Conservation (phyloP, 129 eudicot species). For the Helichrysum umbraculigerum region DNA sequence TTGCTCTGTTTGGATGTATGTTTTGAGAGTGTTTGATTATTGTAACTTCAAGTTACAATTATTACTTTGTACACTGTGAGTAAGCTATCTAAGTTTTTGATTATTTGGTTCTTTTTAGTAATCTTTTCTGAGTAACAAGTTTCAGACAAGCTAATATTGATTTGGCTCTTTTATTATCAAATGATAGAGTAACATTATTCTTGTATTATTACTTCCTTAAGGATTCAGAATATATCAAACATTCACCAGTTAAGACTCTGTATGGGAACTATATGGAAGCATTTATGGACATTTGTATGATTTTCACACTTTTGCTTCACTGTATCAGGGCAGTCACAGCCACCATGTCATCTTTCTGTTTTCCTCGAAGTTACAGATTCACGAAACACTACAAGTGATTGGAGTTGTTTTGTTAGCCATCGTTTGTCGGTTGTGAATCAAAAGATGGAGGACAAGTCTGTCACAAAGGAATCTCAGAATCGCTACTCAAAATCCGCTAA, state of each 20-base stretch:
- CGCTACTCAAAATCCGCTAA: conserved; percentile 98
- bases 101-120: not conserved
- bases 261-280: conserved; percentile 15
- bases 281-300: conserved; percentile 24
- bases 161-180: not conserved
- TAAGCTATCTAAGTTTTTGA: not conserved
- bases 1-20: not conserved
- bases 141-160: not conserved
- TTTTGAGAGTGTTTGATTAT: conserved; percentile 13
- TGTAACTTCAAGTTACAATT: not conserved
- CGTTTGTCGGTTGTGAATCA: conserved; percentile 91
- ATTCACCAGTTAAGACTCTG: not conserved
- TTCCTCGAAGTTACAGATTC: conserved; percentile 98
- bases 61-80: not conserved
- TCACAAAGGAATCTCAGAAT: conserved; percentile 92
- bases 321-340: conserved; percentile 99
- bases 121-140: not conserved
- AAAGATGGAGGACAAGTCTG: conserved; percentile 84
- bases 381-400: conserved; percentile 79
- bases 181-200: not conserved
- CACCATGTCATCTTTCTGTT: conserved; percentile 99
- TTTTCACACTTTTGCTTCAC: conserved; percentile 44
- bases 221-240: conserved; percentile 7
- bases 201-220: not conserved
- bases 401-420: conserved; percentile 99